These are phyloP conservation scores for Clohesyomyces aquaticus DNA, from an alignment of 495 filamentous ascomycete species.

Conservation along the genomic window DNA sequence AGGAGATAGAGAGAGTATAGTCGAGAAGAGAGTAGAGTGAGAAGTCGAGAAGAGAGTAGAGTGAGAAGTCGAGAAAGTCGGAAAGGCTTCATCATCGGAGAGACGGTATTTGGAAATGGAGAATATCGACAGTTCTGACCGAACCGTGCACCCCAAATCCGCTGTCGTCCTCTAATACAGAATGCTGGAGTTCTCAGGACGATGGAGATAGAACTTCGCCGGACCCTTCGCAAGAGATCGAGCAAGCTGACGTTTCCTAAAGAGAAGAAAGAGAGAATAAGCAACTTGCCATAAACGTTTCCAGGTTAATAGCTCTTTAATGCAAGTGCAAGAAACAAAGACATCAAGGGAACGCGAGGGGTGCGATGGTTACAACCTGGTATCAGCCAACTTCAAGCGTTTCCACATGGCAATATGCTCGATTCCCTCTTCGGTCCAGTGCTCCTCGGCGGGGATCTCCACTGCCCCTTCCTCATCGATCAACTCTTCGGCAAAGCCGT, in stretches of 20 bases:
- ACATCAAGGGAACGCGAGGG: neutral
- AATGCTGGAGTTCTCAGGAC: neutral
- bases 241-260: neutral
- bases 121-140: neutral
- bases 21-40: too few species aligned
- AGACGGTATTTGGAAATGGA: too few species aligned
- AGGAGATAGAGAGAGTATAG: too few species aligned
- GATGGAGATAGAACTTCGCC: neutral
- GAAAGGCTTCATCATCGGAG: too few species aligned
- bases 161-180: neutral
- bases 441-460: conserved; percentile 30
- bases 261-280: neutral
- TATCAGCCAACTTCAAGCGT: conserved; percentile 38
- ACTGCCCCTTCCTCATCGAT: conserved; percentile 57
- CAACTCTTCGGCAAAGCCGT: conserved; percentile 73
- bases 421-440: conserved; percentile 84
- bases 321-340: neutral
- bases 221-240: neutral
- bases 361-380: conserved; percentile 24
- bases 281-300: neutral
- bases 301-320: neutral
- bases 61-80: too few species aligned
- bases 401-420: conserved; percentile 80
- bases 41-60: too few species aligned
- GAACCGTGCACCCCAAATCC: neutral